These are phyloP conservation scores for Leishmania amazonensis DNA, from an alignment of 208 protist species.

Conservation along the genomic window DNA sequence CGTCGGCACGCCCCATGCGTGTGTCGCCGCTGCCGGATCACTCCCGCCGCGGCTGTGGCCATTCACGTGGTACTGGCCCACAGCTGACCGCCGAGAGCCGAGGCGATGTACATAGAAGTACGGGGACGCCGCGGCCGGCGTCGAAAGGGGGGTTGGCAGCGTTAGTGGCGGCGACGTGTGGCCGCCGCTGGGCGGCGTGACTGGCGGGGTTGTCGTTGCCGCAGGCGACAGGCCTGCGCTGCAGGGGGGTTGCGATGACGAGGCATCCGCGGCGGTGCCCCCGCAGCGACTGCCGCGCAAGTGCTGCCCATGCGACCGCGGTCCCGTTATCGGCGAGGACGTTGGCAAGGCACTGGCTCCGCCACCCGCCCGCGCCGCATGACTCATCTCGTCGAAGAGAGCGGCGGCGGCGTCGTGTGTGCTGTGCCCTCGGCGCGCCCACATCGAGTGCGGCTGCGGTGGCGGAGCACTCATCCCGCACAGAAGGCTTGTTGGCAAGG, in stretches of 20 bases:
- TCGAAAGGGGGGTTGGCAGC: background rate
- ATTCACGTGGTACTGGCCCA: background rate
- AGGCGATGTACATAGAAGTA: slow-evolving; percentile 7
- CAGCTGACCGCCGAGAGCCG: background rate
- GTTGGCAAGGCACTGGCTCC: background rate
- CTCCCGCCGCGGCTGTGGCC: background rate
- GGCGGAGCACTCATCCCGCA: background rate
- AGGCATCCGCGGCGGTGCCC: background rate
- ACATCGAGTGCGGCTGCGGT: background rate
- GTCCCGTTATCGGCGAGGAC: background rate
- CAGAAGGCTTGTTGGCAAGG: background rate
- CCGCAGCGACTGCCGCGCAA: background rate
- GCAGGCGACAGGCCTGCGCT: background rate
- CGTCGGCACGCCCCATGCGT: background rate
- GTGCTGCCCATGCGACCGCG: background rate
- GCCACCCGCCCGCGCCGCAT: slow-evolving; percentile 2
- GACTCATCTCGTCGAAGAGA: slow-evolving; percentile 14
- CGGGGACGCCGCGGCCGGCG: background rate
- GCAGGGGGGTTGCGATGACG: background rate
- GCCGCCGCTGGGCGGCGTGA: background rate
- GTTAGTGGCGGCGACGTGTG: background rate
- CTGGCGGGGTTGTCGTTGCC: background rate
- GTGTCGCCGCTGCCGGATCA: background rate
- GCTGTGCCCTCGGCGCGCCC: background rate
- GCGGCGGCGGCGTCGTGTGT: slow-evolving; percentile 8